Conservation (phyloP, 441 rosid genomes). For the Gossypium armourianum region DNA sequence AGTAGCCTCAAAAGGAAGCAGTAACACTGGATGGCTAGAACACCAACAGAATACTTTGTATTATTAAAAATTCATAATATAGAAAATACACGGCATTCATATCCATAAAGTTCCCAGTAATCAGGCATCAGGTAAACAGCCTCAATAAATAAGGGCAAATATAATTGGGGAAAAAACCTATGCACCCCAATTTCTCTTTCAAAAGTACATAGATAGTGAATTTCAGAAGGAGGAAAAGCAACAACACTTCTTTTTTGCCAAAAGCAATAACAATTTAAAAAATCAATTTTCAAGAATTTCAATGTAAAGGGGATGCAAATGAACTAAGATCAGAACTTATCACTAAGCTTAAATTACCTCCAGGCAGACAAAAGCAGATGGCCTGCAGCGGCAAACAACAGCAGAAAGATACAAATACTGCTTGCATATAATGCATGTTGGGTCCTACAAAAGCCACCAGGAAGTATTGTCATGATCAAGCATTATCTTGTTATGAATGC, state of each 20-base stretch:
- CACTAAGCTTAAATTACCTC: conserved; percentile 46
- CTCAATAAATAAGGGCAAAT: background rate
- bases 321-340: background rate
- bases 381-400: conserved; percentile 64
- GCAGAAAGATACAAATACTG: conserved; percentile 85
- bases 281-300: background rate
- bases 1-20: background rate
- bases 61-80: background rate
- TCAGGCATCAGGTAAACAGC: background rate
- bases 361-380: conserved; percentile 70
- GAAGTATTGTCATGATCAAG: conserved; percentile 15
- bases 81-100: background rate
- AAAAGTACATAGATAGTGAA: background rate
- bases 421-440: conserved; percentile 75
- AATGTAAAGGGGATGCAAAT: background rate
- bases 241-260: background rate
- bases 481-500: background rate
- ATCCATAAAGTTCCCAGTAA: background rate
- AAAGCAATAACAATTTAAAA: background rate
- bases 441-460: conserved; percentile 51
- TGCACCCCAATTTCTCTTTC: conserved; percentile 3
- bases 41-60: background rate
- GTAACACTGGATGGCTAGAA: background rate
- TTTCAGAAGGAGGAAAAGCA: background rate
- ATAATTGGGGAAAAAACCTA: background rate